A percentile compares a stretch with the other conserved stretches of the same genome.
Evolutionary conservation across 2,329 filamentous ascomycete genomes (phyloP).

Genomic region (Fusarium mexicanum): DNA sequence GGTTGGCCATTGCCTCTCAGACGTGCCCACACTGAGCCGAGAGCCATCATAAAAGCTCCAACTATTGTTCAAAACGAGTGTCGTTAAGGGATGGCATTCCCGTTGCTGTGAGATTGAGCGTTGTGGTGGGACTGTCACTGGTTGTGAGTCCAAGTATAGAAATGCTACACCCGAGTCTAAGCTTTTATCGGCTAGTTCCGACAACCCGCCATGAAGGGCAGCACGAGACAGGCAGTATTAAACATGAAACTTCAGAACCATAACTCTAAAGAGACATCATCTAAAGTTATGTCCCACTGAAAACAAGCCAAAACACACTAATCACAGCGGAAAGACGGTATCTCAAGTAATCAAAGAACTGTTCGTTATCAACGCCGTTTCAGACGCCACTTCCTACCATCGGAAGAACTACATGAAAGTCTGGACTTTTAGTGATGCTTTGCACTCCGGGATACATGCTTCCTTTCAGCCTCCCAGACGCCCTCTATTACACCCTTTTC

Average conservation of each 20-base stretch:
- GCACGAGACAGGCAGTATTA: neutral
- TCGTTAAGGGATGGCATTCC: conserved; percentile 5
- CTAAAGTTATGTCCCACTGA: neutral
- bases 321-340: neutral
- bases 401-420: conserved; percentile 43
- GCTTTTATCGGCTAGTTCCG: conserved; percentile 39
- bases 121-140: neutral
- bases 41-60: conserved; percentile 45
- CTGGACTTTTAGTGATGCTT: conserved; percentile 44
- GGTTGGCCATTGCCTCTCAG: conserved; percentile 36
- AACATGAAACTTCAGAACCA: neutral
- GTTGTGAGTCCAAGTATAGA: conserved; percentile 17
- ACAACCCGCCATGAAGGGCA: neutral
- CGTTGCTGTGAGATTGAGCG: neutral
- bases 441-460: conserved; percentile 32
- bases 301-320: neutral
- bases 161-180: conserved; percentile 24
- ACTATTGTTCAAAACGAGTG: neutral
- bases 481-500: conserved; percentile 43
- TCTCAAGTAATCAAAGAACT: conserved; percentile 30
- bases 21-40: conserved; percentile 51
- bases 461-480: conserved; percentile 34
- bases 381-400: conserved; percentile 42
- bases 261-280: neutral
- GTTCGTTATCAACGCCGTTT: conserved; percentile 43